Base-by-base conservation (phyloP, 2,329 filamentous ascomycete species). In the Trichophyton benhamiae region DNA sequence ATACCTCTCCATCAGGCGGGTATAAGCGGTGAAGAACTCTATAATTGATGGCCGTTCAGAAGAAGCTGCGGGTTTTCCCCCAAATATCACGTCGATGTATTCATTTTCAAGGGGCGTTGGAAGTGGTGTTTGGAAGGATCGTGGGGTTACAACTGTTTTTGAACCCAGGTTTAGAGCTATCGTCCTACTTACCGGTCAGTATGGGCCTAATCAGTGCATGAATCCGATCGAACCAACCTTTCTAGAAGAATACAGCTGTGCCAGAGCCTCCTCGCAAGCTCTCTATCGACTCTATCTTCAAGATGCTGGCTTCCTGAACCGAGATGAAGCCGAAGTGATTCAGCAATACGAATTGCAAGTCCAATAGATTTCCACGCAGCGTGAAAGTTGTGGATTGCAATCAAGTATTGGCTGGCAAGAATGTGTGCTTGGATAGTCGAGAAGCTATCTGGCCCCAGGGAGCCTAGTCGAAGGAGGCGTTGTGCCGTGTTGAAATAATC, bases 201-300 rank as follows among this genome's bases (percentile, higher is more conserved):
- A 17, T 11, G 9, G 17, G 53, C 17, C n/a, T 25, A 13, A 42
- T 7, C n/a, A 33, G 17, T 55, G 6, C 30, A 55, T 36, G 17
- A 17, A 36, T 15, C 52, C 9, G 2, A 60, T 25, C 2, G 27
- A 25, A 58, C 62, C 30, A 44, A 66, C 55, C 64, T 64, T 60
- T 70, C 66, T 44, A 69, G 46, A 15, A 69, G 63, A 52, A 68
- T 60, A 22, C 63, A 65, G 49, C 68, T 66, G 60, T 70, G 67
- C 68, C 68, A 70, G n/a, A 69, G 58, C 55, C 65, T 65, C 42
- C 65, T 66, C 9, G 58, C 57, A 11, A 68, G 62, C 58, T 70
- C 68, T 33, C 61, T 65, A 38, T 64, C 61, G 9, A 59, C 60
- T 58, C 66, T 64, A 3, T 42, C 20, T 22, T 60, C 33, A 9